Evolutionary conservation across 108 stramenopile genomes (phyloP), one percentile per base, ranked within the genome.

Genomic region (Pseudonitzschia multiseries): DNA sequence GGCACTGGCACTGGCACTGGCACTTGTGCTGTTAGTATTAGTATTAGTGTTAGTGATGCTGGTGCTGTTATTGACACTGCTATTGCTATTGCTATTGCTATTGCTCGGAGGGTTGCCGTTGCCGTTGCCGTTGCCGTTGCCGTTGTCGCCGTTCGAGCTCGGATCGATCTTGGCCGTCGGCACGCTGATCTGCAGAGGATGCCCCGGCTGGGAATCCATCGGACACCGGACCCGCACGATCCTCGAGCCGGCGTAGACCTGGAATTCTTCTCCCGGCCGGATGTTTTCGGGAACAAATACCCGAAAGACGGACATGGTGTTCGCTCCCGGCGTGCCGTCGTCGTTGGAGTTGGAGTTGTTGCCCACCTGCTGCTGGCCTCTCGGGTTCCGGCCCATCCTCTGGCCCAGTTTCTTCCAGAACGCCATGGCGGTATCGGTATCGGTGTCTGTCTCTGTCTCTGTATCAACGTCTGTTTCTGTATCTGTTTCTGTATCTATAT

Each of bases 251-350:
- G 89, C 90, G 61, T 84, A 83, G 24, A 95, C 94, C 71, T 89
- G 87, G 68, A 95, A 95, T 75, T 91, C 87, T n/a, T 95, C 83
- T 20, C 92, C 92, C 0, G 91, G 91, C 24, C 66, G 68, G 26
- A 93, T 89, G 61, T 81, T 83, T 13, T 81, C 78, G 22, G 91
- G 94, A 29, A 95, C 80, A 12, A 52, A 77, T 8, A 95, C 92
- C 15, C 87, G 87, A 65, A 86, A 91, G 26, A 81, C 82, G 36
- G 36, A 5, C 6, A 2, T 36, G 36, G 2, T 36, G 36, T 36
- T 36, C 4, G 36, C 36, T 36, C 36, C 36, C 36, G 36, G 36
- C 36, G 36, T 36, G 2, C 36, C 36, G 4, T n/a, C n/a, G n/a
- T n/a, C n/a, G n/a, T n/a, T n/a, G n/a, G n/a, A n/a, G n/a, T n/a